Base-by-base conservation (phyloP, 2,329 filamentous ascomycete genomes). In the Neophaeococcomyces aloes region DNA sequence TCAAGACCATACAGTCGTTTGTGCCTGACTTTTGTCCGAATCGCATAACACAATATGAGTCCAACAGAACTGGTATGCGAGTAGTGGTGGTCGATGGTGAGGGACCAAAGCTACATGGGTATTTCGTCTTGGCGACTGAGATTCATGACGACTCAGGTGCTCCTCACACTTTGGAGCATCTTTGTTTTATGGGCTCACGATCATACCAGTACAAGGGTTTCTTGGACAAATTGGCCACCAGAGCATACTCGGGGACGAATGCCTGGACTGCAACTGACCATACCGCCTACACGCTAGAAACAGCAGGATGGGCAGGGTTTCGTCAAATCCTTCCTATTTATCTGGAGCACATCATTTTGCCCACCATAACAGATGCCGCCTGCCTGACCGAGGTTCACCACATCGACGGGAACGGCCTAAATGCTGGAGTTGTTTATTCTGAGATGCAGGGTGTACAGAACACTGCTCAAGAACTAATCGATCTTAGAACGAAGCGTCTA, bases 361-460 rank as follows among this genome's bases (percentile, higher is more conserved):
- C 91, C 0, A 94, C 86, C 6, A 71, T 98, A 48, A 96, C 88
- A 1, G 89, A 98, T 62, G 83, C 88, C 44, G 86, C 79, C 8
- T 95, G 93, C 60, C 82, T 89, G 52, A 98, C 91, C 2, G 91
- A 98, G 63, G 91, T 98, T 1, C 87, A 94, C 67, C 91, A 98
- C 61, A 77, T 98, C 44, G 86, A 98, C 59, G 89, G 86, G 13
- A 79, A 85, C 53, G 91, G 91, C 45, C 83, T 96, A 51, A 91
- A 98, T 72, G 91, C 91, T 32, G 91, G 87, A 50, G 88, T 95
- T 1, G 91, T 98, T 7, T 98, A 98, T 65, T 95, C 89, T 0
- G 91, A 98, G 65, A 98, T 98, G 91, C 91, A 98, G 65, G 91
- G 81, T 18, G 79, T 94, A 2, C 84, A 96, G 59, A 94, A 94